These are phyloP conservation scores for Talaromyces verruculosus DNA, from an alignment of 2,329 filamentous ascomycete genomes.

Conservation along the genomic window DNA sequence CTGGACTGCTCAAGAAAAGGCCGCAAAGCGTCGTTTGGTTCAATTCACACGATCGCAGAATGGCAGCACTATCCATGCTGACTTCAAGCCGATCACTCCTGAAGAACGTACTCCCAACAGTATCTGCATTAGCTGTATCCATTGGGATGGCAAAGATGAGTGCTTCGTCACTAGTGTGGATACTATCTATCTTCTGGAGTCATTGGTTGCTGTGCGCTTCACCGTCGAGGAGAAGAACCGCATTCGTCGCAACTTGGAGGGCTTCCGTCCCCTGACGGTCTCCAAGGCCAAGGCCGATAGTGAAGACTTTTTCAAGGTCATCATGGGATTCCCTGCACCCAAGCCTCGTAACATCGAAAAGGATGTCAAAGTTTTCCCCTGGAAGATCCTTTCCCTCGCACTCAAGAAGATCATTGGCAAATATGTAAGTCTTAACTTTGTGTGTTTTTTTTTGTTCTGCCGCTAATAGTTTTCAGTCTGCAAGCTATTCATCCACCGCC, in stretches of 20 bases:
- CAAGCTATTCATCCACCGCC: slow-evolving; percentile 68
- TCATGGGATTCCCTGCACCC: slow-evolving; percentile 94
- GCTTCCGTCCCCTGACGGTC: slow-evolving; percentile 87
- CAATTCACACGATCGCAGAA: slow-evolving; percentile 81
- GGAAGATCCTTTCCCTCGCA: slow-evolving; percentile 82
- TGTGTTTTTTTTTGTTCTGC: slow-evolving; percentile 7
- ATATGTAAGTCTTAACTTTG: slow-evolving; percentile 62
- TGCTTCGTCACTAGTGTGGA: slow-evolving; percentile 96
- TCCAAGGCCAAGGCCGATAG: slow-evolving; percentile 90
- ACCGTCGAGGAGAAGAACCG: slow-evolving; percentile 98
- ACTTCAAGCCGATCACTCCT: slow-evolving; percentile 74
- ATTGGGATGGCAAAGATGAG: slow-evolving; percentile 87
- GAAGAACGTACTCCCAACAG: slow-evolving; percentile 79
- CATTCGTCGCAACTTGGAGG: slow-evolving; percentile 91
- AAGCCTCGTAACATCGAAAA: slow-evolving; percentile 99
- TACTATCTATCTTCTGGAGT: slow-evolving; percentile 91
- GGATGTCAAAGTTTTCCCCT: slow-evolving; percentile 97
- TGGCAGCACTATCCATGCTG: slow-evolving; percentile 76
- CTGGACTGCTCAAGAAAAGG: slow-evolving; percentile 81
- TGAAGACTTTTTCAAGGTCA: slow-evolving; percentile 97
- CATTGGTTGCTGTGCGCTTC: slow-evolving; percentile 81
- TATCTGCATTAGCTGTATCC: slow-evolving; percentile 96
- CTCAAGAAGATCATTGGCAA: slow-evolving; percentile 98
- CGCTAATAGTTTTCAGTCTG: slow-evolving; percentile 51
- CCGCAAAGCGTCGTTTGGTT: slow-evolving; percentile 77